These are phyloP conservation scores for Gracilaria caudata DNA, from an alignment of 23 red algal genomes.

Conservation along the genomic window DNA sequence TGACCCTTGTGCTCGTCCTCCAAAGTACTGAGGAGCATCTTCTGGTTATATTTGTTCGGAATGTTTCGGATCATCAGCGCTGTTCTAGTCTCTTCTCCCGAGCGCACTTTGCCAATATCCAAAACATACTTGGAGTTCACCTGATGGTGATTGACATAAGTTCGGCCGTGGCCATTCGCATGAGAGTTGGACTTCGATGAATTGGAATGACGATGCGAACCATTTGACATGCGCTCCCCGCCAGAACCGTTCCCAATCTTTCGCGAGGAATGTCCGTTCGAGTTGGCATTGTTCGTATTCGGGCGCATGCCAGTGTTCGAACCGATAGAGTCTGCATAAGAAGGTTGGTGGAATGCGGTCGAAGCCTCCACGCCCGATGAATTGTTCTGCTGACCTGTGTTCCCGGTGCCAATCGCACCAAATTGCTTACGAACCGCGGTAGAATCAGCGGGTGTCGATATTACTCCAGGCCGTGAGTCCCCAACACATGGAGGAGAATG, in stretches of 20 bases:
- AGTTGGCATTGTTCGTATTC: not conserved
- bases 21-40: slow-evolving; percentile 85
- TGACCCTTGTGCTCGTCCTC: slow-evolving; percentile 77
- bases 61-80: slow-evolving; percentile 94
- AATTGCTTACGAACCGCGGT: not conserved
- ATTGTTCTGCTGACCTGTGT: not conserved
- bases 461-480: not conserved
- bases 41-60: slow-evolving; percentile 95
- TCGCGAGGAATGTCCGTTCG: not conserved
- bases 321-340: not conserved
- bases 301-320: not conserved
- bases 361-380: not conserved
- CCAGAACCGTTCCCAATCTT: slow-evolving; percentile 9
- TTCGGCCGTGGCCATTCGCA: slow-evolving; percentile 12
- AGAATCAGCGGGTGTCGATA: not conserved
- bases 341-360: not conserved
- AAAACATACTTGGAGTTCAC: slow-evolving; percentile 79
- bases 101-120: slow-evolving; percentile 75
- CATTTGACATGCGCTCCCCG: not conserved
- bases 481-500: slow-evolving; percentile 23
- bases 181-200: slow-evolving; percentile 12
- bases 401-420: not conserved
- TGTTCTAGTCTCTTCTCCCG: slow-evolving; percentile 82
- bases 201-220: slow-evolving; percentile 8
- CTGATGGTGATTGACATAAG: slow-evolving; percentile 29